Evolutionary conservation across 345 rosid species (phyloP).

Genomic region (Anastatica hierochuntica): DNA sequence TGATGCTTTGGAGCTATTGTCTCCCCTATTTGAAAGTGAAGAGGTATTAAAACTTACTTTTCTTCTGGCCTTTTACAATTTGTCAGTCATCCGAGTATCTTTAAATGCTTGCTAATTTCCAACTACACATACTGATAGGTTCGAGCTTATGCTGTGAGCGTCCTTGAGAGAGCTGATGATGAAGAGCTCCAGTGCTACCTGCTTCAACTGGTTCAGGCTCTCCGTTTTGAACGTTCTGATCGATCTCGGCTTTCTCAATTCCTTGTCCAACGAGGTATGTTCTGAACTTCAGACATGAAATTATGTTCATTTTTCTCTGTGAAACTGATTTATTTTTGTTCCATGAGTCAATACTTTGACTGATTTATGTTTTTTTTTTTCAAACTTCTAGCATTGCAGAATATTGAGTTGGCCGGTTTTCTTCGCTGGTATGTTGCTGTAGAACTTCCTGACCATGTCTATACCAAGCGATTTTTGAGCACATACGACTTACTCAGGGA

Average conservation of each 20-base stretch:
- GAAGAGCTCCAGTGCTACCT: constrained; percentile 97
- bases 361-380: constrained; percentile 23
- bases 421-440: constrained; percentile 96
- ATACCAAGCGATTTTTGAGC: constrained; percentile 67
- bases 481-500: constrained; percentile 74
- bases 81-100: not conserved
- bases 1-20: constrained; percentile 92
- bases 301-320: constrained; percentile 1
- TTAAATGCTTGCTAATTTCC: constrained; percentile 9
- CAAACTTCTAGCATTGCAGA: constrained; percentile 56
- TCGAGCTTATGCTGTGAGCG: constrained; percentile 96
- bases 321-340: constrained; percentile 3
- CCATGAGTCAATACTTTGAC: not conserved
- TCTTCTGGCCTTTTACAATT: not conserved
- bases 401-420: constrained; percentile 88
- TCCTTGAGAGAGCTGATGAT: constrained; percentile 96
- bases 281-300: constrained; percentile 14
- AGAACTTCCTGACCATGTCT: constrained; percentile 80
- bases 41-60: constrained; percentile 41
- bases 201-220: constrained; percentile 98
- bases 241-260: constrained; percentile 90
- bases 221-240: constrained; percentile 92
- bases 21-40: constrained; percentile 92
- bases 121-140: constrained; percentile 46
- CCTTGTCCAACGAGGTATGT: constrained; percentile 85